Conservation (phyloP, 139 green algal species). For the Chara braunii region DNA sequence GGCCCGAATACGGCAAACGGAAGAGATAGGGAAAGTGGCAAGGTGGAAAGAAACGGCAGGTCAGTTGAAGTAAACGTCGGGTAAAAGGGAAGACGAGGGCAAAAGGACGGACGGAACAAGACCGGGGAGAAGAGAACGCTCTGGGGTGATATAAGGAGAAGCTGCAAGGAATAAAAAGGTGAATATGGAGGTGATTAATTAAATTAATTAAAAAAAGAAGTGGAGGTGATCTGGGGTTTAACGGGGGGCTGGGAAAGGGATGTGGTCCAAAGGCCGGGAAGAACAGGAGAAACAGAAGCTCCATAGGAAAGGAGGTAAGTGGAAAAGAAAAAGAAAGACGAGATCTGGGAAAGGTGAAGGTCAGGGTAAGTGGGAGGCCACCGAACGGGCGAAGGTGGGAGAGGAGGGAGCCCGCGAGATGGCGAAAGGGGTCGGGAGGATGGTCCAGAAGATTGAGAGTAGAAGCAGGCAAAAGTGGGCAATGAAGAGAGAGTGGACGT, state of each 20-base stretch:
- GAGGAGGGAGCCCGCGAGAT: neutral
- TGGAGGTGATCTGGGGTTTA: too few species aligned
- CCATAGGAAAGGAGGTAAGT: neutral
- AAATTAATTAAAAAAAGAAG: too few species aligned
- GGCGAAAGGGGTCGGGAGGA: neutral
- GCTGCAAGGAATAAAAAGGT: too few species aligned
- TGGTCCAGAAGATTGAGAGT: neutral
- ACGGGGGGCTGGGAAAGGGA: too few species aligned
- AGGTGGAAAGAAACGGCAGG: neutral
- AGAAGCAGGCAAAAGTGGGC: neutral
- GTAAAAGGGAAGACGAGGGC: neutral
- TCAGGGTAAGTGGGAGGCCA: neutral
- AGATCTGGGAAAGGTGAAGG: neutral
- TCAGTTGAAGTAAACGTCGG: neutral
- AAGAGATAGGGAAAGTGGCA: neutral
- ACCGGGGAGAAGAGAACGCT: too few species aligned
- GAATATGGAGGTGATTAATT: too few species aligned
- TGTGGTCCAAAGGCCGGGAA: too few species aligned
- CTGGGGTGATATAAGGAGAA: too few species aligned
- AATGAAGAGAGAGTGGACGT: conserved; percentile 4
- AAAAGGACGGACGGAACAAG: too few species aligned
- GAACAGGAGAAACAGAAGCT: neutral
- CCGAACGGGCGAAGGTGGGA: neutral
- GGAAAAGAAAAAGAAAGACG: neutral
- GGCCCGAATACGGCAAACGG: too few species aligned